Base-by-base conservation (phyloP, 1,284 basidiomycete species). In the Tilletiopsis washingtonensis region DNA sequence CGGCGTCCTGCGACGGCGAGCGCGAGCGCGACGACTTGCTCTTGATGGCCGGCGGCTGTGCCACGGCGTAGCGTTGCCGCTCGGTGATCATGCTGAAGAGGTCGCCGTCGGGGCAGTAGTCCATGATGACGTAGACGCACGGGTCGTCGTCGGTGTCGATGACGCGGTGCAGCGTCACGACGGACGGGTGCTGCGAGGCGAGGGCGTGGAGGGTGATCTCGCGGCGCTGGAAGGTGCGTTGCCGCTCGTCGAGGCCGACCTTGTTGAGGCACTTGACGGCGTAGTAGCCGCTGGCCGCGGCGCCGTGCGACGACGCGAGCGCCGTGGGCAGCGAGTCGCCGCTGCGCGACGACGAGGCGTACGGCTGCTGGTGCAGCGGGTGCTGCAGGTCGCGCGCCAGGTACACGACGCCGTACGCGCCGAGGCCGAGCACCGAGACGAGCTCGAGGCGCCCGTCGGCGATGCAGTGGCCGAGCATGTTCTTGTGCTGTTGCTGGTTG, bases 371-470 rank as follows among this genome's bases (percentile, higher is more conserved):
- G 52, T 66, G 64, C 38, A 57, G 57, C 20, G 59, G 57, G 23
- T 56, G 55, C 15, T 43, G 34, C 3, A 66, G 52, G 43, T 71
- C 69, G 24, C 68, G 64, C 1, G 71, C 71, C 26, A 72, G 86
- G 76, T 96, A 97, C 43, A 96, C 91, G 64, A 94, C 86, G 54
- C 93, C 93, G 74, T 96, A 97, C 21, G 91, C 91, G 40, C 93
- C 93, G 46, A 89, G 82, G 46, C 93, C 93, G 48, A 98, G 82
- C 49, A 93, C 82, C 67, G 88, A 83, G 65, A 90, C 82, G 64
- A 96, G 85, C 76, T 91, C 83, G 56, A 96, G 81, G 3, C 74
- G 61, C 19, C 69, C 72, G 47, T 74, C 67, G 54, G 75, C 75
- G 52, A 77, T 74, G 41, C 60, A 56, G 49, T 71, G 67, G 26